Percentiles rank a stretch among this genome's conserved stretches.
These are phyloP conservation scores for Beauveria asiatica DNA, from an alignment of 2,329 filamentous ascomycete genomes.

Conservation along the genomic window DNA sequence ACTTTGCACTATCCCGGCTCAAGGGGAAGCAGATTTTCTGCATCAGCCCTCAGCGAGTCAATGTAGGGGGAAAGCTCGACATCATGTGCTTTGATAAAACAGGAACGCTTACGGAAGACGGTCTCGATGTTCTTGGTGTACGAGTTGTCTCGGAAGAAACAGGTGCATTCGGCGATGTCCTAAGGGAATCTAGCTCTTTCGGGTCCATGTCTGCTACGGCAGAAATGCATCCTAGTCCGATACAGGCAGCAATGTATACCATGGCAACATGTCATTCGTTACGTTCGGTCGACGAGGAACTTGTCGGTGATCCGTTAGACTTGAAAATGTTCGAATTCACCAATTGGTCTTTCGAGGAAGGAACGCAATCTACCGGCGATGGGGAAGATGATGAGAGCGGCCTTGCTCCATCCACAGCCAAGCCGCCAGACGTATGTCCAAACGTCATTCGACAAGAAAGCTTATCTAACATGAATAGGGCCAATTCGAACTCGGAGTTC, in stretches of 20 bases:
- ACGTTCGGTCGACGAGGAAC: slow-evolving; percentile 74
- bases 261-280: slow-evolving; percentile 98
- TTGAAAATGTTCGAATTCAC: slow-evolving; percentile 99
- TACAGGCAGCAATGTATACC: slow-evolving; percentile 66
- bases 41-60: slow-evolving; percentile 94
- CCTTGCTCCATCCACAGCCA: slow-evolving; percentile 79
- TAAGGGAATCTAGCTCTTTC: slow-evolving; percentile 55
- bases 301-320: slow-evolving; percentile 89
- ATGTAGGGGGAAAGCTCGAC: slow-evolving; percentile 91
- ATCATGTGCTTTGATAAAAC: slow-evolving; percentile 98
- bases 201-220: slow-evolving; percentile 32
- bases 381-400: slow-evolving; percentile 64
- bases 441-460: slow-evolving; percentile 20
- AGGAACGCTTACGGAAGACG: slow-evolving; percentile 94
- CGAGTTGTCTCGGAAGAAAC: slow-evolving; percentile 60
- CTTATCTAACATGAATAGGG: slow-evolving; percentile 24
- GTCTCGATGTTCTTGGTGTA: slow-evolving; percentile 84
- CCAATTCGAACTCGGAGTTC: slow-evolving; percentile 75
- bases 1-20: slow-evolving; percentile 80
- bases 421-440: slow-evolving; percentile 55
- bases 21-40: slow-evolving; percentile 92
- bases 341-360: slow-evolving; percentile 85
- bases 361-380: slow-evolving; percentile 56
- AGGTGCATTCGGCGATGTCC: slow-evolving; percentile 64
- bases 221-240: slow-evolving; percentile 24